Percentiles rank a stretch among this genome's conserved stretches.
These are phyloP conservation scores for Cercospora brassicicola DNA, from an alignment of 2,329 filamentous ascomycete genomes.

Conservation along the genomic window DNA sequence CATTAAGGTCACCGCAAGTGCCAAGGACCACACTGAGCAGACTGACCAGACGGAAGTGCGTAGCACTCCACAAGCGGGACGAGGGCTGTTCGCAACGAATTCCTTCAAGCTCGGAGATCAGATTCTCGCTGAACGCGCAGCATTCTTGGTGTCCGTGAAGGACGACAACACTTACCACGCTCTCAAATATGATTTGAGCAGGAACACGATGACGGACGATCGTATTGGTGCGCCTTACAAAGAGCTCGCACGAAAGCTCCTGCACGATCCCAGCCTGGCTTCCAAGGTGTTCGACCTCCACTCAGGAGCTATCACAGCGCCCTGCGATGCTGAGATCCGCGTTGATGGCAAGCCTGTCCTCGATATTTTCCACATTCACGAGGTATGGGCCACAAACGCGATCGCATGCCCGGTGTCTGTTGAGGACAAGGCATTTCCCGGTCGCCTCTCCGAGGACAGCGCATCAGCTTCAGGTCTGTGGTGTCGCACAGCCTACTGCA, in stretches of 20 bases:
- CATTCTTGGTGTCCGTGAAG: conserved; percentile 8
- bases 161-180: conserved; percentile 10
- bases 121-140: conserved; percentile 13
- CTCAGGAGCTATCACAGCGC: conserved; percentile 3
- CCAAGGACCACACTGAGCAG: not conserved
- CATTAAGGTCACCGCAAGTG: not conserved
- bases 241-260: conserved; percentile 10
- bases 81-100: conserved; percentile 13
- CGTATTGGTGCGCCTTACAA: conserved; percentile 15
- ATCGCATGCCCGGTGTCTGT: conserved; percentile 7
- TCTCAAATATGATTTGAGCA: conserved; percentile 14
- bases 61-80: conserved; percentile 4
- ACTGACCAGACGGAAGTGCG: not conserved
- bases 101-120: conserved; percentile 12
- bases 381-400: conserved; percentile 19
- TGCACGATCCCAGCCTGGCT: not conserved
- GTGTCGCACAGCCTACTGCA: conserved; percentile 14
- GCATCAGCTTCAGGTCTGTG: conserved; percentile 13
- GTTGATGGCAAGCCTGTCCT: conserved; percentile 18
- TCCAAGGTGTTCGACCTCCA: conserved; percentile 13
- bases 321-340: not conserved
- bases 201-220: conserved; percentile 21
- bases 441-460: not conserved
- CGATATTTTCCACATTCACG: conserved; percentile 21
- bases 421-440: conserved; percentile 10